Evolutionary conservation across 2,329 filamentous ascomycete genomes (phyloP), one percentile per base, ranked within the genome.

Genomic region (Cladobotryum mycophilum): DNA sequence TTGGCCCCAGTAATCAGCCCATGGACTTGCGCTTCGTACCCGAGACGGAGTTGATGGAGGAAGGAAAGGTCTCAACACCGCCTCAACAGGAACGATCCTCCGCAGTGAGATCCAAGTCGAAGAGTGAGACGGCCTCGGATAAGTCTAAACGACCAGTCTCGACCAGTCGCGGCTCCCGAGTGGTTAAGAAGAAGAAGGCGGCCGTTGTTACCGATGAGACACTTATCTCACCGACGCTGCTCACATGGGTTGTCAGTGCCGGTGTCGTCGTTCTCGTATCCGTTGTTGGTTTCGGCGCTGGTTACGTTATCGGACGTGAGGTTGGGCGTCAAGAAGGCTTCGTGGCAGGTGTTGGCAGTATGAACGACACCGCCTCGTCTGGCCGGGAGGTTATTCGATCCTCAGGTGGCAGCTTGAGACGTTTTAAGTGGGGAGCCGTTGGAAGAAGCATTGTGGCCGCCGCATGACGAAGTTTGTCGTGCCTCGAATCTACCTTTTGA

Each of bases 211-310:
- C 60, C 2, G 62, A 72, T 5, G 70, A 71, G 30, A 61, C 72
- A 2, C 61, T 76, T 35, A 73, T 84, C 47, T 81, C 76, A 46
- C 81, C 81, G 34, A 84, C 81, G 1, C 66, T 84, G 7, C 64
- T 85, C 45, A 81, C 82, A 0, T 85, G 82, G 80, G 80, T 83
- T 5, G 75, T 86, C 48, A 81, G 79, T 51, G 82, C 83, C 7
- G 82, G 84, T 15, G 82, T 86, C 1, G 79, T 86, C 2, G 81
- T 86, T 8, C 72, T 87, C 11, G 79, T 86, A 3, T 83, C 80
- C 7, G 83, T 85, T 1, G 82, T 86, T 34, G 82, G 82, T 2
- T 86, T 87, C 57, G 81, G 83, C 3, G 83, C 83, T 8, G 83
- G 84, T 11, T 85, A 85, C 59, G 82, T 85, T 20, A 81, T 85